These are phyloP conservation scores for Ophiostoma triangulosporum DNA, from an alignment of 2,329 filamentous ascomycete species.

Conservation along the genomic window DNA sequence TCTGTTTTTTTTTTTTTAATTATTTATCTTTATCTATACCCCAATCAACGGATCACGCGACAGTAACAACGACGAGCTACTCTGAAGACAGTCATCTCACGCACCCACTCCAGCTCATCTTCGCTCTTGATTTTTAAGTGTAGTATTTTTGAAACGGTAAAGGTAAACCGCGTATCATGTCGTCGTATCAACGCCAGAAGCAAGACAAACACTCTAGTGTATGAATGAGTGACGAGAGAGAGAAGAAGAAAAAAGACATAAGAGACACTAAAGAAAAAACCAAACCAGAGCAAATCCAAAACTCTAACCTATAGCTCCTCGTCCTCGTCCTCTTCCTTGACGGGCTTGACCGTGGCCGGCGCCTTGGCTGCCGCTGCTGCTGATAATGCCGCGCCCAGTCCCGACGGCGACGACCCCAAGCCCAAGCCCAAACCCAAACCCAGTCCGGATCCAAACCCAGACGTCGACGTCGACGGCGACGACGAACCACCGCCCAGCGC, in stretches of 20 bases:
- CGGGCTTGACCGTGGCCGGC: background rate
- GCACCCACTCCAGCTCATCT: no score
- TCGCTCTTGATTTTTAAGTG: no score
- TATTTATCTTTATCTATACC: no score
- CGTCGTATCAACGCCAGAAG: constrained; percentile 9
- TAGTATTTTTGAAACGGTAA: no score
- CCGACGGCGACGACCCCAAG: background rate
- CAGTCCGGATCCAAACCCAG: background rate
- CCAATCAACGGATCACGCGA: no score
- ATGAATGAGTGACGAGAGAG: background rate
- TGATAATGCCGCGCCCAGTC: background rate
- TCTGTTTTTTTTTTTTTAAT: background rate
- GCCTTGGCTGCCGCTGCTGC: background rate
- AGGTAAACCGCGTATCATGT: no score
- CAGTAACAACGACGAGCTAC: no score
- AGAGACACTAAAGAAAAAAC: background rate
- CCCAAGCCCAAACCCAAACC: no score
- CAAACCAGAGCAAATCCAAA: background rate
- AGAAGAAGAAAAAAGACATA: background rate
- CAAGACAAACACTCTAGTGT: background rate
- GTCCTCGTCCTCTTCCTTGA: constrained; percentile 8
- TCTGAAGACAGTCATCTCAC: no score
- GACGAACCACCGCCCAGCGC: no score
- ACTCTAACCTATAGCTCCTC: constrained; percentile 8
- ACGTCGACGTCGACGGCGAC: background rate